Evolutionary conservation across 2,329 filamentous ascomycete genomes (phyloP).

Genomic region (Apiospora hydei): DNA sequence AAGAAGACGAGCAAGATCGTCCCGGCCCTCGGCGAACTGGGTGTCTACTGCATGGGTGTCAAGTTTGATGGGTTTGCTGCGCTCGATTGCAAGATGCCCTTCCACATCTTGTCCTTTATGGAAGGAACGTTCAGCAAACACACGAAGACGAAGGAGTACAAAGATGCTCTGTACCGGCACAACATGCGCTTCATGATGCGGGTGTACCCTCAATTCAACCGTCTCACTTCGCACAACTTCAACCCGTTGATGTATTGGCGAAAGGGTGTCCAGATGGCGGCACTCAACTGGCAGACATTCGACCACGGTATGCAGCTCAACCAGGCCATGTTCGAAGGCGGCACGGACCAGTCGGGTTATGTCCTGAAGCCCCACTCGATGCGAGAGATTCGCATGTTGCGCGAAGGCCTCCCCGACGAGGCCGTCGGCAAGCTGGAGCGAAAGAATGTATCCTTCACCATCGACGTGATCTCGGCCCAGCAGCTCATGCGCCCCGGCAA

Average conservation of each 20-base stretch:
- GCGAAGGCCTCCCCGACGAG: conserved; percentile 54
- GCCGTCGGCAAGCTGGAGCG: conserved; percentile 73
- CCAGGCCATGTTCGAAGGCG: conserved; percentile 95
- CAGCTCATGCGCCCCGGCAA: conserved; percentile 86
- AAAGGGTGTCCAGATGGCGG: conserved; percentile 95
- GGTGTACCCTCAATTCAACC: conserved; percentile 85
- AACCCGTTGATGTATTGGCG: conserved; percentile 95
- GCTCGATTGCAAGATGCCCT: conserved; percentile 82
- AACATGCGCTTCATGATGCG: conserved; percentile 93
- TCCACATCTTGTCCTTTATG: conserved; percentile 95
- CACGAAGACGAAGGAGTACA: conserved; percentile 77
- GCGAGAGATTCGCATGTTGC: conserved; percentile 56
- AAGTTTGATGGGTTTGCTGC: conserved; percentile 85
- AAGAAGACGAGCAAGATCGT: conserved; percentile 84
- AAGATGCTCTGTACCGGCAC: conserved; percentile 82
- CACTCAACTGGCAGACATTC: conserved; percentile 98
- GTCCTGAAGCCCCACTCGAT: conserved; percentile 91
- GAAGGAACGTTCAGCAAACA: conserved; percentile 87
- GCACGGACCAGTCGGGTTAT: conserved; percentile 86
- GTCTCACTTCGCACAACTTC: conserved; percentile 90
- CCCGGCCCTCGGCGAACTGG: conserved; percentile 82
- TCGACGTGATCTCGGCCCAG: conserved; percentile 92
- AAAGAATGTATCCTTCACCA: conserved; percentile 82
- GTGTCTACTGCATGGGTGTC: conserved; percentile 76
- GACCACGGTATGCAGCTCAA: conserved; percentile 96